Conservation (phyloP, 768 basidiomycete genomes). For the Lactarius quietus region DNA sequence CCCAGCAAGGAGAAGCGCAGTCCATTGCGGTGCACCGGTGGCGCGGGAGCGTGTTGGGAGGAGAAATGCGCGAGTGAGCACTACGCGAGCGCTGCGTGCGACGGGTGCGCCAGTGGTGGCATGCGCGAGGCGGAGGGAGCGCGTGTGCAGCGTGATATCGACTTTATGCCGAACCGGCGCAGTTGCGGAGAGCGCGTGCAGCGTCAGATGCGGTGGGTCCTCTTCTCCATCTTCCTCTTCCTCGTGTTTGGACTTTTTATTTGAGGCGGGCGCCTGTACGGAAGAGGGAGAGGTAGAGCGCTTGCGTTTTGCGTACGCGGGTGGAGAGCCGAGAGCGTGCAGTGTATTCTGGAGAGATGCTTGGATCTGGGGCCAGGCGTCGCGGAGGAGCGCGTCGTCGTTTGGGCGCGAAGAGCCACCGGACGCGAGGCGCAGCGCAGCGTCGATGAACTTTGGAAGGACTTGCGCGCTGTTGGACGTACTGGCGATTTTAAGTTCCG, state of each 20-base stretch:
- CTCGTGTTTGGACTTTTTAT: constrained; percentile 17
- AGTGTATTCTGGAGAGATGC: constrained; percentile 8
- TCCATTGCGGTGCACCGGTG: constrained; percentile 59
- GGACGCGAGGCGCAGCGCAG: constrained; percentile 14
- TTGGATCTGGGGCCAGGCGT: constrained; percentile 16
- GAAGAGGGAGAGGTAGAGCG: constrained; percentile 2
- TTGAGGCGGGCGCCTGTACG: background rate
- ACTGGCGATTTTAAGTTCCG: constrained; percentile 2
- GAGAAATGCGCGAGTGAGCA: constrained; percentile 59
- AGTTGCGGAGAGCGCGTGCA: constrained; percentile 66
- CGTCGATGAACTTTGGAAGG: constrained; percentile 9
- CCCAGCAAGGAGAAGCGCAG: constrained; percentile 56
- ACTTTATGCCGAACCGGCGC: constrained; percentile 76
- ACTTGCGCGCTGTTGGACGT: background rate
- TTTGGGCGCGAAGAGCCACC: constrained; percentile 10
- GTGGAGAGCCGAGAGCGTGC: background rate
- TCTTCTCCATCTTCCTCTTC: background rate
- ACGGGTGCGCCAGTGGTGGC: constrained; percentile 47
- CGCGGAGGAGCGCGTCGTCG: constrained; percentile 11
- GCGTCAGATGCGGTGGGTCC: constrained; percentile 38
- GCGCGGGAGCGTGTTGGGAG: constrained; percentile 70
- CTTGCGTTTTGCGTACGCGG: constrained; percentile 14
- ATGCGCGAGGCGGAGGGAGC: constrained; percentile 51
- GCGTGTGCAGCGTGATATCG: constrained; percentile 54
- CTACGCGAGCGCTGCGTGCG: constrained; percentile 45